Base-by-base conservation (phyloP, 495 filamentous ascomycete species). In the Parathielavia appendiculata region DNA sequence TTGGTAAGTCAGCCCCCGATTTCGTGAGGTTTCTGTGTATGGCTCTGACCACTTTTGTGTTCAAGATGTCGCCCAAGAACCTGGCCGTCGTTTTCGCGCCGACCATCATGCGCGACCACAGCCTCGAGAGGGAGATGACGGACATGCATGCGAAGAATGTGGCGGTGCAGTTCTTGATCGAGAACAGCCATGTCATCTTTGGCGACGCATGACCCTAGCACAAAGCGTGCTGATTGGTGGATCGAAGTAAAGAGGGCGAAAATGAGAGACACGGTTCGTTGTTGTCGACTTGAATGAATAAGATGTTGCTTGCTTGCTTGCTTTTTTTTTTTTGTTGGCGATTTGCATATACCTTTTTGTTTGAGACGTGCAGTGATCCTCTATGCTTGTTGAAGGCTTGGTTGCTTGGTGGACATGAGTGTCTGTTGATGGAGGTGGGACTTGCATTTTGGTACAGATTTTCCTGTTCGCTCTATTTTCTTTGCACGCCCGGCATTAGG, bases 81-180 rank as follows among this genome's bases (percentile, higher is more conserved):
- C 76, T 97, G 39, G 90, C 95, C 6, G 95, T 99, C 56, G 95
- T 99, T 30, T 99, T 99, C 65, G 95, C 95, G 26, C 95, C 95
- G 23, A 99, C 95, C 9, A 91, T 99, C 59, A 93, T 99, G 87
- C 80, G 93, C 51, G 90, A 95, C 23, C 77, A 84, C 67, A 90
- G 84, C 60, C 76, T 97, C 61, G 89, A 95, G 61, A 85, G 90
- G 56, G 95, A 99, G 70, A 95, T 97, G 88, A 90, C 86, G 13
- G 95, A 99, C 63, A 93, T 95, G 76, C 87, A 92, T 63, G 82
- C 87, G 57, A 96, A 96, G 81, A 95, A 95, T 58, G 77, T 84
- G 48, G 90, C 89, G 14, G 83, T 97, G 63, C 91, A 95, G 70
- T 95, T 91, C 67, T 71, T 96, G 67, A 89, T 95, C 63, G 91